A percentile compares a stretch with the other conserved stretches of the same genome.
Evolutionary conservation across 345 rosid genomes (phyloP).

Genomic region (Firmiana major): DNA sequence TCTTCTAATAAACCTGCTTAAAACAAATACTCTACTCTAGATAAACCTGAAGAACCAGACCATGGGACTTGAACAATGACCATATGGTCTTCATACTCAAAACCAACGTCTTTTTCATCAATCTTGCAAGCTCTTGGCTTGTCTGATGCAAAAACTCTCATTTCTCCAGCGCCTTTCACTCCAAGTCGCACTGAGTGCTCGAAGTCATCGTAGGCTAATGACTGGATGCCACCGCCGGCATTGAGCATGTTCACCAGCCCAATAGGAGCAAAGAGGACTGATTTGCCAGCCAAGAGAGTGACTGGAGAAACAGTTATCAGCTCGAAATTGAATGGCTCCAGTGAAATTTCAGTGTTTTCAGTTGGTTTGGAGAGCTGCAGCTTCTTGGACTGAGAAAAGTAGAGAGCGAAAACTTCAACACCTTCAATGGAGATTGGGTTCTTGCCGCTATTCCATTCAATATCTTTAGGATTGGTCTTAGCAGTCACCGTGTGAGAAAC

Average conservation of each 20-base stretch:
- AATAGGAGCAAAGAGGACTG: conserved; percentile 67
- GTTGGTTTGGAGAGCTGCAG: conserved; percentile 49
- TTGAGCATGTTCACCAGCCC: conserved; percentile 92
- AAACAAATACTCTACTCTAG: conserved; percentile 51
- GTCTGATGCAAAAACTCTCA: conserved; percentile 63
- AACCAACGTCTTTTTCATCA: conserved; percentile 54
- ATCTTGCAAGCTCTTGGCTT: conserved; percentile 59
- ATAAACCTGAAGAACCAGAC: conserved; percentile 46
- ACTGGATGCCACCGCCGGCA: conserved; percentile 74
- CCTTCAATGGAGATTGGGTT: conserved; percentile 62
- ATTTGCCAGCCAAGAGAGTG: conserved; percentile 32
- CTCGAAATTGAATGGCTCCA: conserved; percentile 81
- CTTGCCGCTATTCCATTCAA: conserved; percentile 82
- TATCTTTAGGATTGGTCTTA: conserved; percentile 51
- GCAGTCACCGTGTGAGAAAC: conserved; percentile 52
- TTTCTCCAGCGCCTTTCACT: conserved; percentile 67
- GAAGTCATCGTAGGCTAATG: conserved; percentile 32
- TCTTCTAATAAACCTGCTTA: conserved; percentile 20
- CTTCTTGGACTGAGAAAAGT: conserved; percentile 65
- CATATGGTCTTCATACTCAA: conserved; percentile 53
- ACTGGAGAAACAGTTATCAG: conserved; percentile 79
- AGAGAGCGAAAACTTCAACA: conserved; percentile 58
- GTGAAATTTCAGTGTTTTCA: conserved; percentile 49
- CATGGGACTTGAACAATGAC: conserved; percentile 59
- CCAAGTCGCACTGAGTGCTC: conserved; percentile 34